A percentile compares a stretch with the other conserved stretches of the same genome.
phyloP scores from a whole-genome alignment of 768 basidiomycete genomes.

The Rhizopogon salebrosus region DNA sequence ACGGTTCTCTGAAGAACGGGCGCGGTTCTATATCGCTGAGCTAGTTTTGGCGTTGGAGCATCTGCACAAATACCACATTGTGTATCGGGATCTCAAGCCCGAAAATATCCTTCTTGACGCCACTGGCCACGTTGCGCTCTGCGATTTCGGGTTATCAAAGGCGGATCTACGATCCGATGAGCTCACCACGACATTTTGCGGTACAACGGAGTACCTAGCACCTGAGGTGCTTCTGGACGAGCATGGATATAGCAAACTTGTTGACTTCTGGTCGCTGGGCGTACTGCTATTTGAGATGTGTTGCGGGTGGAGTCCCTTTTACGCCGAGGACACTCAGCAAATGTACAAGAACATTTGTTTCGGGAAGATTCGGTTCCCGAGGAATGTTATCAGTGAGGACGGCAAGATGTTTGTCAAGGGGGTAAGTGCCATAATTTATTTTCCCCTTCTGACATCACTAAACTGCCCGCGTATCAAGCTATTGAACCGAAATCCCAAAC shows the following conservation, averaged over 20 bases:
- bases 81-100: constrained; percentile 93
- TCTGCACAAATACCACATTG: constrained; percentile 95
- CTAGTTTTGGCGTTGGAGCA: constrained; percentile 93
- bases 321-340: constrained; percentile 97
- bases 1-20: constrained; percentile 87
- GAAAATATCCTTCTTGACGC: constrained; percentile 98
- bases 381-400: constrained; percentile 94
- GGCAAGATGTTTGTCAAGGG: constrained; percentile 99
- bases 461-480: constrained; percentile 47
- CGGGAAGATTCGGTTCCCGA: constrained; percentile 97
- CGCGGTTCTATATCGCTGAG: constrained; percentile 95
- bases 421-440: constrained; percentile 45
- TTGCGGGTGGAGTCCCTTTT: constrained; percentile 99
- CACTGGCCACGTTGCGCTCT: constrained; percentile 96
- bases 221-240: constrained; percentile 98
- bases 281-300: constrained; percentile 99
- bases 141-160: constrained; percentile 97
- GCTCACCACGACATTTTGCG: constrained; percentile 98
- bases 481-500: constrained; percentile 96
- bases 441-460: constrained; percentile 8
- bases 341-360: constrained; percentile 99
- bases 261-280: constrained; percentile 97
- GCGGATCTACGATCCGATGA: constrained; percentile 90
- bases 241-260: constrained; percentile 96
- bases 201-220: constrained; percentile 97